Base-by-base conservation (phyloP, 139 green algal genomes). In the Picochlorum sp. region DNA sequence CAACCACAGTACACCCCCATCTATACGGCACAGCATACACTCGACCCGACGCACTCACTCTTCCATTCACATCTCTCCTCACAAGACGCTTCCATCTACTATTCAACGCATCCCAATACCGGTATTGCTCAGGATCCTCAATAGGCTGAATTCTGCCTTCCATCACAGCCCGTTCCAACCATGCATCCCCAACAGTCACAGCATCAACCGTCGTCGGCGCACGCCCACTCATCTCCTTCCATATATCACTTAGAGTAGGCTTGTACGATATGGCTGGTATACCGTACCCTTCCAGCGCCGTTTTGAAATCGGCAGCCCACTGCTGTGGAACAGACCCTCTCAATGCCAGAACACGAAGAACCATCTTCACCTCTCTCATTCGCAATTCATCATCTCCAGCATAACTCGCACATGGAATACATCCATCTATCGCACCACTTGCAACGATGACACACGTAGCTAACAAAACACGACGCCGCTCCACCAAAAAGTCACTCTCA, bases 21-120 rank as follows among this genome's bases (percentile, higher is more conserved):
- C 89, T 80, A 68, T 95, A 94, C 16, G 89, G 89, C 7, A 68
- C 79, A 1, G 62, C 89, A 64, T 76, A 96, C 2, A 95, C 74
- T 13, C 73, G 50, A 2, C 85, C 85, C 6, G 57, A 16, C 0
- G 73, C 31, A 59, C 72, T 63, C 1, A 62, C 30, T 37, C 45
- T 23, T 1, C 77, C 78, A 11, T 41, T 59, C 2, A 11, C 13
- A 57, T 86, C 69, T 0, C 88, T 69, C 15, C 52, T 62, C 30
- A 89, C 71, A 60, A 94, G 70, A 54, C 64, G 34, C 31, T 71
- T 69, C 85, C 86, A 90, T 11, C 77, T 65, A 0, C 70, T 75
- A 16, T 66, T 58, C 67, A 95, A 66, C 8, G 1, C 54, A 34
- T 70, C 75, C 78, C 77, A 86, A 73, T 65, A 90, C 60, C 81